Evolutionary conservation across 2,329 filamentous ascomycete species (phyloP).

Genomic region (Tolypocladium endophyticum): DNA sequence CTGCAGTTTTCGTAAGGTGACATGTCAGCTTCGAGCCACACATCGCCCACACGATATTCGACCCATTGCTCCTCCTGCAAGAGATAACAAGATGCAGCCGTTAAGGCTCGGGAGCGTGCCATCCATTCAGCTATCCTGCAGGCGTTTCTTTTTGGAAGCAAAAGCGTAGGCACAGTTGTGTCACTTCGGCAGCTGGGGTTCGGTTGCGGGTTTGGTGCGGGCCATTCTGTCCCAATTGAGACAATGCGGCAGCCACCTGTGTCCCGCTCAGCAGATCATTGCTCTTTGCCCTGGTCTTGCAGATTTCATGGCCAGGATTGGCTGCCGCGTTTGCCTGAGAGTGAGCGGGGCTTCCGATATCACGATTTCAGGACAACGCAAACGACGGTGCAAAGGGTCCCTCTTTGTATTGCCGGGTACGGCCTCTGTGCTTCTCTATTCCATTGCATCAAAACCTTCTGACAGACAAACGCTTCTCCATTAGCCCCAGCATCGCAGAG

Average conservation of each 20-base stretch:
- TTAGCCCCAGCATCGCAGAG: no score
- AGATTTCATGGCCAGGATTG: background rate
- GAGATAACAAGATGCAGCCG: background rate
- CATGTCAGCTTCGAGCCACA: background rate
- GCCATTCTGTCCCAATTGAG: background rate
- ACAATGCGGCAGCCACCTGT: background rate
- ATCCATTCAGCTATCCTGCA: background rate
- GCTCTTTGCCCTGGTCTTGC: background rate
- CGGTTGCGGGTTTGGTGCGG: no score
- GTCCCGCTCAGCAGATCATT: background rate
- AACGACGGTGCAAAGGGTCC: background rate
- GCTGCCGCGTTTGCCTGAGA: background rate
- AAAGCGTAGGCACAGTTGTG: background rate
- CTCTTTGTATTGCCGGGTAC: background rate
- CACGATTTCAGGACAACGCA: background rate
- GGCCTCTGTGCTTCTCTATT: background rate
- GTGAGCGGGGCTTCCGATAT: background rate
- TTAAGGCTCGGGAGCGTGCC: background rate
- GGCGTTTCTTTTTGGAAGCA: background rate
- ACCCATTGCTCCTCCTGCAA: background rate
- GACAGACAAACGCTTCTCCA: background rate
- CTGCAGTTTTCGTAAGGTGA: background rate
- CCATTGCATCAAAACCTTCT: background rate
- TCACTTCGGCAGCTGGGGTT: background rate
- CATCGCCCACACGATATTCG: background rate